phyloP scores from a whole-genome alignment of 768 basidiomycete genomes.

The Agaricus blazei region DNA sequence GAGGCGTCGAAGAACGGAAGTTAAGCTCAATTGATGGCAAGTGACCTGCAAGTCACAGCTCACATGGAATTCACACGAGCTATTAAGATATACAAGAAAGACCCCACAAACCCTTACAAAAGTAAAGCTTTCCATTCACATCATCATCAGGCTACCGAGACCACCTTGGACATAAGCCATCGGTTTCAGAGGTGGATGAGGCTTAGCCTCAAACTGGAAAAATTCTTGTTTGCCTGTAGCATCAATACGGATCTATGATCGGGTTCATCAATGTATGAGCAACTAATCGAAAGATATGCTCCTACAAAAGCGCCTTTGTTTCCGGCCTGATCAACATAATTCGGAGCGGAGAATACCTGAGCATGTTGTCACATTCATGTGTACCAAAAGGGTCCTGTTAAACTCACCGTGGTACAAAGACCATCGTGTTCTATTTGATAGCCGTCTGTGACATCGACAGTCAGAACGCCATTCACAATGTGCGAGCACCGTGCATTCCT shows the following conservation, averaged over 20 bases:
- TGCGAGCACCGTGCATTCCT: slow-evolving; percentile 14
- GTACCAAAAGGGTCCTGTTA: not conserved
- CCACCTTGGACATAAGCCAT: slow-evolving; percentile 85
- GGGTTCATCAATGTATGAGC: not conserved
- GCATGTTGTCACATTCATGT: slow-evolving; percentile 7
- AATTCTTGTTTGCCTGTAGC: slow-evolving; percentile 69
- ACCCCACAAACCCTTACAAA: not conserved
- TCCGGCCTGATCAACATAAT: slow-evolving; percentile 88
- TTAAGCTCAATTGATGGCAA: not conserved
- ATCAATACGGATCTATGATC: slow-evolving; percentile 74
- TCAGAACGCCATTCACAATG: not conserved
- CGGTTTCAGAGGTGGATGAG: slow-evolving; percentile 87
- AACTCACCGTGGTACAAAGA: slow-evolving; percentile 80
- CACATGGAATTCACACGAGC: slow-evolving; percentile 4
- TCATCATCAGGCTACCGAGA: slow-evolving; percentile 64
- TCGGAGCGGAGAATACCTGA: slow-evolving; percentile 91
- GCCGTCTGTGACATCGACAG: slow-evolving; percentile 49
- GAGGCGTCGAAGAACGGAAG: not conserved
- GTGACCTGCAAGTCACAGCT: not conserved
- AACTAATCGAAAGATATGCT: slow-evolving; percentile 11
- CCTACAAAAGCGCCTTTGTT: slow-evolving; percentile 91
- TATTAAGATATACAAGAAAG: not conserved
- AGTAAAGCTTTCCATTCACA: slow-evolving; percentile 19
- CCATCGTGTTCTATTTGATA: slow-evolving; percentile 95
- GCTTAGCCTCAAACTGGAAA: slow-evolving; percentile 77